Base-by-base conservation (phyloP, 2,329 filamentous ascomycete genomes). In the Paecilomyces dactylethromorphus region DNA sequence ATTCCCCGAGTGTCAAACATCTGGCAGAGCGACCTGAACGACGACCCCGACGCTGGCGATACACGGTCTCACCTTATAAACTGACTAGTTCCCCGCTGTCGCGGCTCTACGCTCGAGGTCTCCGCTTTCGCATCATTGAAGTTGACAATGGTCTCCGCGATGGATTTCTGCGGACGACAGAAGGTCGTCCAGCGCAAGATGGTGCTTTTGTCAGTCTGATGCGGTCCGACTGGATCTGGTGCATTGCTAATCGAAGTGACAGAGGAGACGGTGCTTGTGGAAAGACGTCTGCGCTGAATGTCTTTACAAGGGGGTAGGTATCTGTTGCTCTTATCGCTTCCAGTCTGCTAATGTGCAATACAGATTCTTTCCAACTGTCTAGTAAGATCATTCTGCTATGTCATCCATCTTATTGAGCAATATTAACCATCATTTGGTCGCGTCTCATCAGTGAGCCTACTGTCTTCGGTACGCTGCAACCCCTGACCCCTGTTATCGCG, bases 351-450 rank as follows among this genome's bases (percentile, higher is more conserved):
- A 63, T 49, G 54, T 26, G 53, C 59, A 26, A 45, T 18, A 5
- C 68, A 93, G 91, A 64, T 96, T 97, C 77, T 99, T 99, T 76
- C 93, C 93, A 56, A 97, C 93, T 59, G 93, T 97, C 71, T 97
- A 97, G 85, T 87, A 81, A 81, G 84, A 59, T 35, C 24, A 58
- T 15, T 45, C 24, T 7, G n/a, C 50, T 24, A 2, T 24, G 11
- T 32, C 26, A 49, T 62, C 56, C 49, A 15, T 22, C 51, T 18
- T 13, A 29, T 55, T 54, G 13, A 49, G 26, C 58, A 54, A 56
- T 63, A 65, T 68, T 71, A 58, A 71, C 63, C 49, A 52, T 35
- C 64, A 52, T 53, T 53, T 59, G 39, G 31, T 54, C 18, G 21
- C 53, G 53, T 61, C 35, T 54, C 22, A 33, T 35, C 69, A 87